Base-by-base conservation (phyloP, 805 yeast species). In the Brettanomyces nanus region DNA sequence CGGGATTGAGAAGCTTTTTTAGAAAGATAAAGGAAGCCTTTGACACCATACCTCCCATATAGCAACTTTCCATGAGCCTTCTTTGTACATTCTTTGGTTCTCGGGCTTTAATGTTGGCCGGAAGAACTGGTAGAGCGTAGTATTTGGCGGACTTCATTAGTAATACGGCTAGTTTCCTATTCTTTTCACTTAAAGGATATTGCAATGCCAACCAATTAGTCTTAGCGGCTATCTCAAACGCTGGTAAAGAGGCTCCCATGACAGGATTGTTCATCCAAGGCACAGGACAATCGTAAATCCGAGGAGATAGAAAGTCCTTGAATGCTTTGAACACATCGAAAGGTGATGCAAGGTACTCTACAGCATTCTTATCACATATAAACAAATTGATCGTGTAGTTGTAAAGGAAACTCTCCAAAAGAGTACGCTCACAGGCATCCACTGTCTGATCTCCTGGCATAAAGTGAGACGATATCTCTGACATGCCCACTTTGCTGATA, bases 231-330 rank as follows among this genome's bases (percentile, higher is more conserved):
- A 63, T 40, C 37, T 65, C 69, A 43, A 63, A 61, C 14, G 58
- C 56, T 11, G 59, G 59, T 5, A 55, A 42, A 1, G 68, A 58
- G 14, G 68, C 61, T 3, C 71, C 71, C 39, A 62, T 47, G 4
- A 65, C 59, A 1, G 71, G 71, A 38, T 65, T 60, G 36, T 63
- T 65, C 62, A 64, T 59, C 68, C 68, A 65, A 27, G 54, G 56
- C 3, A 49, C 50, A 0, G 52, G 49, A 29, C 49, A 42, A 4
- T 56, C 50, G 42, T 59, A 64, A 4, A 68, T 40, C 11, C 68
- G 70, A 1, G 51, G 45, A 15, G 53, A 53, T 19, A 68, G 40
- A 19, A 51, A 45, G 10, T 53, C 54, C 34, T 53, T 48, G 33
- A 55, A 43, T 7, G 49, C 56, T 23, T 48, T 48, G 40, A 61